Evolutionary conservation across 495 filamentous ascomycete species (phyloP).

Genomic region (Penicillium desertorum): DNA sequence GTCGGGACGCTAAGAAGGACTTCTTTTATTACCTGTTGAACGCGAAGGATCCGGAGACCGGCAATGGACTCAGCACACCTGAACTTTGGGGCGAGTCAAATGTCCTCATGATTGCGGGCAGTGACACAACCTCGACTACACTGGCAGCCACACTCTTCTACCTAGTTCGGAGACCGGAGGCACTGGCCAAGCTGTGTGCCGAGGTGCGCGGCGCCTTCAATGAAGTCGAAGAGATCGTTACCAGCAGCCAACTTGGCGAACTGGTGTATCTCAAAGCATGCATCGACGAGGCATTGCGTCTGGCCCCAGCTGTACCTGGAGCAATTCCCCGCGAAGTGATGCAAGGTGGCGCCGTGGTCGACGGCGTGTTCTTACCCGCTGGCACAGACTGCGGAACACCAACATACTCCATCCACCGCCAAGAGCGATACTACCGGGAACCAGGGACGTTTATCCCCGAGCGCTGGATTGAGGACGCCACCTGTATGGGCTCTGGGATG

Average conservation of each 20-base stretch:
- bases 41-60: conserved; percentile 59
- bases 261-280: conserved; percentile 60
- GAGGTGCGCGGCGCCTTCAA: conserved; percentile 56
- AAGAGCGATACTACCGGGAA: conserved; percentile 52
- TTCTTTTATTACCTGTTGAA: conserved; percentile 60
- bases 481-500: conserved; percentile 20
- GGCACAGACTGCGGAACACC: conserved; percentile 55
- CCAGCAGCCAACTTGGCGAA: conserved; percentile 47
- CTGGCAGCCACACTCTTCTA: conserved; percentile 63
- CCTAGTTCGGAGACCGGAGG: conserved; percentile 50
- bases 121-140: conserved; percentile 59
- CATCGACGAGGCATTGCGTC: conserved; percentile 64
- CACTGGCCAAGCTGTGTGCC: conserved; percentile 42
- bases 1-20: conserved; percentile 62
- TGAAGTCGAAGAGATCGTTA: conserved; percentile 55
- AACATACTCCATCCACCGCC: conserved; percentile 57
- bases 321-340: conserved; percentile 58
- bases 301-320: conserved; percentile 61
- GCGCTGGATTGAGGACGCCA: conserved; percentile 53
- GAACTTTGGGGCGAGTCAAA: conserved; percentile 74
- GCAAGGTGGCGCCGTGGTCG: conserved; percentile 53
- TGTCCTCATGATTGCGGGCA: conserved; percentile 58
- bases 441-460: conserved; percentile 51
- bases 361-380: conserved; percentile 51
- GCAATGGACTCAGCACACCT: conserved; percentile 60